Conservation (phyloP, 371 early-diverging fungal species). For the Syncephalastrum contaminatum region DNA sequence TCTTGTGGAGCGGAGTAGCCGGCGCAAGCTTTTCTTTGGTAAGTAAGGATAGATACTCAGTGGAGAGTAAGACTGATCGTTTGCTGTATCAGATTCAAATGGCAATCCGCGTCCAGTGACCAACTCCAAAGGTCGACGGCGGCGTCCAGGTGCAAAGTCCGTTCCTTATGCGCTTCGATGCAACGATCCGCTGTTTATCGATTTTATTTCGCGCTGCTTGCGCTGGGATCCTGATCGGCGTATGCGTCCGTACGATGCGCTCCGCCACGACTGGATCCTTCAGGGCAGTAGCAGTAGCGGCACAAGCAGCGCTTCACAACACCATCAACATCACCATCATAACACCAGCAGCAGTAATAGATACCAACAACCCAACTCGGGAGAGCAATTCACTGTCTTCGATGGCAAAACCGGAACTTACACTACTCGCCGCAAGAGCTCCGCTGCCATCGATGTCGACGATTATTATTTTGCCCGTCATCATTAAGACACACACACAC, state of each 20-base stretch:
- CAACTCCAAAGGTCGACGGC: slow-evolving; percentile 84
- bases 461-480: too few relatives aligned
- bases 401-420: too few relatives aligned
- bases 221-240: slow-evolving; percentile 87
- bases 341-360: too few relatives aligned
- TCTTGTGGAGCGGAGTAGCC: slow-evolving; percentile 72
- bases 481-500: too few relatives aligned
- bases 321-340: too few relatives aligned
- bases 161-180: slow-evolving; percentile 70
- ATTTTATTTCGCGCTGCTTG: slow-evolving; percentile 83
- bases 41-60: slow-evolving; percentile 12
- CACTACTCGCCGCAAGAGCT: too few relatives aligned
- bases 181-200: slow-evolving; percentile 72
- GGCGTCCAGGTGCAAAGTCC: slow-evolving; percentile 72
- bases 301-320: too few relatives aligned
- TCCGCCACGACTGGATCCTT: slow-evolving; percentile 73
- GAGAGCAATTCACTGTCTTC: too few relatives aligned
- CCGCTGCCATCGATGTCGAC: too few relatives aligned
- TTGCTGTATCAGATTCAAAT: slow-evolving; percentile 47
- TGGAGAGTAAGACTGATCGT: background rate
- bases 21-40: slow-evolving; percentile 89
- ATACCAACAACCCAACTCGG: too few relatives aligned
- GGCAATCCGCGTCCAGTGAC: slow-evolving; percentile 66
- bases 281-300: background rate
- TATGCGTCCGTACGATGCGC: slow-evolving; percentile 79